These are phyloP conservation scores for Gnetum montanum DNA, from an alignment of 75 land plant genomes.

Conservation along the genomic window DNA sequence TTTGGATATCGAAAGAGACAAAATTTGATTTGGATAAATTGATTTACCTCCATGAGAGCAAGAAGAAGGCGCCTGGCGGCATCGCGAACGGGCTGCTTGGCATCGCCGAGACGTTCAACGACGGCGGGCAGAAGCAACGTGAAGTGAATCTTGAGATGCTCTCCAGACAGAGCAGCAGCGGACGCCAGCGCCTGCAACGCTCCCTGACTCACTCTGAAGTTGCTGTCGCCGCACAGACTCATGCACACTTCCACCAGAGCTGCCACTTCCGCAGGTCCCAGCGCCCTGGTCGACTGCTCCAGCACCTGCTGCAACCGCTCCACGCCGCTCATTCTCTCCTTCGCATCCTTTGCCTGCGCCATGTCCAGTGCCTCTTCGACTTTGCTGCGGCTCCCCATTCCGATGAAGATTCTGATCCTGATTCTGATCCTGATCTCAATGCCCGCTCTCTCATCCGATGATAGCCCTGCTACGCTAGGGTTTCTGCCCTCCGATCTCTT, in stretches of 20 bases:
- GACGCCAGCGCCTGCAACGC: constrained; percentile 87
- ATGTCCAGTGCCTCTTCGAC: constrained; percentile 95
- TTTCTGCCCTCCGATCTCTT: too few relatives aligned
- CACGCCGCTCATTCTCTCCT: constrained; percentile 97
- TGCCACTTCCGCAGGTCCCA: constrained; percentile 53
- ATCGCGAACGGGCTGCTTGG: constrained; percentile 94
- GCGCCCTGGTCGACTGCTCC: constrained; percentile 53
- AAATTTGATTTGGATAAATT: too few relatives aligned
- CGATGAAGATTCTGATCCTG: too few relatives aligned
- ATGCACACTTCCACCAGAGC: constrained; percentile 74
- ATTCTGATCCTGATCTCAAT: too few relatives aligned
- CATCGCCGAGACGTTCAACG: constrained; percentile 91
- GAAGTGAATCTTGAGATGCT: constrained; percentile 86
- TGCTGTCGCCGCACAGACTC: constrained; percentile 78
- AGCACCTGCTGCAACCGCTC: constrained; percentile 82
- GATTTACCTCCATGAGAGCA: constrained; percentile 99
- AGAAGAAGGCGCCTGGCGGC: constrained; percentile 77
- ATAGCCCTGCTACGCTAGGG: too few relatives aligned
- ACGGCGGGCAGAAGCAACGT: constrained; percentile 80
- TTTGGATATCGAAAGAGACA: too few relatives aligned
- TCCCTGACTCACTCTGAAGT: constrained; percentile 87
- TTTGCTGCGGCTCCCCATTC: too few relatives aligned
- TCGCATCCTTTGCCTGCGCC: constrained; percentile 90
- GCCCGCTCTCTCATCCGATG: too few relatives aligned
- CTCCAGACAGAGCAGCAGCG: constrained; percentile 89